Base-by-base conservation (phyloP, 257 asterid genomes). In the Nyctanthes arbortristis region DNA sequence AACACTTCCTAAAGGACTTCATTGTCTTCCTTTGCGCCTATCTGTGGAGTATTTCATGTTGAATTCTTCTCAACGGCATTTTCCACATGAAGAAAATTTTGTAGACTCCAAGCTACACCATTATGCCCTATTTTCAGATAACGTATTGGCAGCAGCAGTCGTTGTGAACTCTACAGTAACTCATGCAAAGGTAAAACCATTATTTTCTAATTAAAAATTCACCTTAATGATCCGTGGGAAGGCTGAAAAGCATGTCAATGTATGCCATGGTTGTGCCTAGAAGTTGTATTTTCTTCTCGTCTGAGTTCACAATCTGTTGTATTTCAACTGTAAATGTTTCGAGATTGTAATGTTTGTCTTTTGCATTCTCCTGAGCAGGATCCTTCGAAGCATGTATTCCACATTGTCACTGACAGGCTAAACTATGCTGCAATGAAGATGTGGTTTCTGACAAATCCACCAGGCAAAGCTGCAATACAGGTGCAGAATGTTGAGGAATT, bases 1-100 rank as follows among this genome's bases (percentile, higher is more conserved):
- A 72, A 86, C 91, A 32, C 56, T 82, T 68, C 87, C 91, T 49
- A 86, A 86, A 73, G 91, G 91, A 28, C 91, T 83, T 64, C 91
- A 86, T 31, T 86, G 91, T 66, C 87, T 86, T 62, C 88, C 91
- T 64, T 57, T 86, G 72, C 86, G 88, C 56, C 84, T 85, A 57
- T 78, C 91, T 52, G 55, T 80, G 0, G 88, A 82, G 47, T 85
- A 78, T 68, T 85, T 82, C 79, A 30, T 36, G 76, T 61, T 85
- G 71, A 79, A 78, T 72, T 61, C 86, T 7, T 75, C 84, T 43
- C 78, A 72, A 39, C 78, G 63, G 74, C 30, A 66, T 49, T 73
- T 82, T 47, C 75, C 64, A 1, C 69, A 82, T 68, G 47, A 58
- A 73, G 86, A 82, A 65, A 80, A 67, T 56, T 67, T 85, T 40